Evolutionary conservation across 2,329 filamentous ascomycete species (phyloP).

Genomic region (Colletotrichum viniferum): DNA sequence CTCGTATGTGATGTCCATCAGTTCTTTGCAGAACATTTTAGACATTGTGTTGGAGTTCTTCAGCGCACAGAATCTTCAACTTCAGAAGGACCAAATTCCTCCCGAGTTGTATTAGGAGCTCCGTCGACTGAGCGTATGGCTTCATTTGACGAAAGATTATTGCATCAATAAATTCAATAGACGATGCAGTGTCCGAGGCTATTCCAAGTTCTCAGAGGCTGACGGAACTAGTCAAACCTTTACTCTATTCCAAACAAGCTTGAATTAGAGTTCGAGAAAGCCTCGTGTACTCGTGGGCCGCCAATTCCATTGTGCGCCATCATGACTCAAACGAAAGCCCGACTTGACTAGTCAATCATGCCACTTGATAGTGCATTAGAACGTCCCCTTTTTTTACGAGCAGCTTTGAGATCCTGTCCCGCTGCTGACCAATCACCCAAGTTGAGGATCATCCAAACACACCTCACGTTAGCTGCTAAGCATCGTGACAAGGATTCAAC

Average conservation of each 20-base stretch:
- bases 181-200: neutral
- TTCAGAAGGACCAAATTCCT: neutral
- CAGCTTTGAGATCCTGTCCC: neutral
- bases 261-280: neutral
- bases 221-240: neutral
- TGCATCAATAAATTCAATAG: neutral
- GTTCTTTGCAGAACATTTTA: neutral
- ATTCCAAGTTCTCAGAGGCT: neutral
- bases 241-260: neutral
- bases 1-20: neutral
- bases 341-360: neutral
- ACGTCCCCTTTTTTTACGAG: accelerated
- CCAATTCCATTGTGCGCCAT: neutral
- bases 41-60: neutral
- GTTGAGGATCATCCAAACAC: too few relatives aligned
- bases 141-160: neutral
- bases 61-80: neutral
- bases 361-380: neutral
- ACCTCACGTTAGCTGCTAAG: too few relatives aligned
- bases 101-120: neutral
- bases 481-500: too few relatives aligned
- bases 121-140: neutral
- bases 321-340: neutral
- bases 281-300: neutral
- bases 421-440: too few relatives aligned